Base-by-base conservation (phyloP, 2,329 filamentous ascomycete genomes). In the Arachnomyces sp. region DNA sequence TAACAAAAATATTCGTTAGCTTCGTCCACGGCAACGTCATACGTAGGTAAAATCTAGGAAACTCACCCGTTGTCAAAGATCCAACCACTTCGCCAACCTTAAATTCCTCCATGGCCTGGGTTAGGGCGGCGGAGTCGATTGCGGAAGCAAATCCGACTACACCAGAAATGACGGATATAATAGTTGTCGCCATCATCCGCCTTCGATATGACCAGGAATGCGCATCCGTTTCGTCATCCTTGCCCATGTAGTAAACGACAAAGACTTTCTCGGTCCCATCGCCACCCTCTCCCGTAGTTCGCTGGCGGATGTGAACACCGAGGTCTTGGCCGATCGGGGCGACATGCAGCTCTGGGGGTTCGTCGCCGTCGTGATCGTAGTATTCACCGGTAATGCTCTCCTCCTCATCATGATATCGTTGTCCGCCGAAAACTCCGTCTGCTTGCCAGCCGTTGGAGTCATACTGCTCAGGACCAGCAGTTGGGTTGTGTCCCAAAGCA, bases 91-190 rank as follows among this genome's bases (percentile, higher is more conserved):
- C 61, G 50, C 62, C 62, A 30, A 74, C 63, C 17, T 62, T 54
- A 47, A 72, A 68, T 28, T 66, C 60, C 25, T 46, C 40, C 17
- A 57, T 60, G 2, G 65, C 68, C 32, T 61, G 53, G 3, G 52
- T 54, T 25, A 74, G 54, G 8, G 64, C 69, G 34, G 64, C 64
- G n/a, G 67, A 66, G 47, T 73, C 71, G 31, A 74, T 72, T 0
- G 68, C 64, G 21, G 65, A 69, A 2, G 70, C 69, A 34, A 67
- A 62, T 15, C 63, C 71, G 13, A 73, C 69, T 3, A 68, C 60
- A 36, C 71, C 69, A n/a, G 63, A 66, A 31, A 74, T 64, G 15
- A 60, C 46, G 7, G 53, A 54, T 38, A 64, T 49, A 15, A 63
- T 53, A 18, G 62, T 42, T 4, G 63, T 66, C 28, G 57, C 61